Base-by-base conservation (phyloP, 148 eudicot species). In the Polygonum maritimum region DNA sequence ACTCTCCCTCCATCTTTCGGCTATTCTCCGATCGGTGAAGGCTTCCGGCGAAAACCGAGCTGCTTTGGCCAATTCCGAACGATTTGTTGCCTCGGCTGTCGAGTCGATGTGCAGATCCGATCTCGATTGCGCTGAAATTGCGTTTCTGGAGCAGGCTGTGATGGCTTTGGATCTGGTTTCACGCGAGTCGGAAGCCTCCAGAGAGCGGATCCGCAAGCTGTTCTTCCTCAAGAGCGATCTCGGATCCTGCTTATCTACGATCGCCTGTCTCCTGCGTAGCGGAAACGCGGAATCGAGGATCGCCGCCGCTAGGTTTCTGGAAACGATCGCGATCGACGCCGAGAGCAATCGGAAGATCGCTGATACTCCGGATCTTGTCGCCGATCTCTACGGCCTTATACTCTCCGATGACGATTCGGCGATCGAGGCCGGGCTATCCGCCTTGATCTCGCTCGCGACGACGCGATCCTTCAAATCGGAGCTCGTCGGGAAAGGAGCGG, bases 381-480 rank as follows among this genome's bases (percentile, higher is more conserved):
- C 49, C 21, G 85, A 83, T 71, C 67, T 90, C 21, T 80, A 76
- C 79, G 36, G 48, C 22, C 73, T 92, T 16, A 41, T 76, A 41
- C 78, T 74, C 52, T 77, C 78, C 6, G 84, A 75, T 36, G 65
- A 71, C 44, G 83, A 86, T 36, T 22, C 79, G 6, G 76, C 85
- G 0, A 71, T 86, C 7, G 86, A 86, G 52, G 84, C 89, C 44
- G 88, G 88, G 5, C 62, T 92, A 60, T 85, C 89, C 0, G 76
- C 85, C 39, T 62, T 90, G 38, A 79, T 80, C 55, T 72, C 88
- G 2, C 71, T 90, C 1, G 71, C 90, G 5, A 72, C 81, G 8
- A 73, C 89, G 21, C 81, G 86, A 55, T 71, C 75, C 22, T 60
- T 77, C 33, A 87, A 85, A 71, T 83, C 82, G 51, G 87, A 87